A percentile compares a stretch with the other conserved stretches of the same genome.
phyloP scores from a whole-genome alignment of 2,329 filamentous ascomycete species.

The Cladosporium sp. region DNA sequence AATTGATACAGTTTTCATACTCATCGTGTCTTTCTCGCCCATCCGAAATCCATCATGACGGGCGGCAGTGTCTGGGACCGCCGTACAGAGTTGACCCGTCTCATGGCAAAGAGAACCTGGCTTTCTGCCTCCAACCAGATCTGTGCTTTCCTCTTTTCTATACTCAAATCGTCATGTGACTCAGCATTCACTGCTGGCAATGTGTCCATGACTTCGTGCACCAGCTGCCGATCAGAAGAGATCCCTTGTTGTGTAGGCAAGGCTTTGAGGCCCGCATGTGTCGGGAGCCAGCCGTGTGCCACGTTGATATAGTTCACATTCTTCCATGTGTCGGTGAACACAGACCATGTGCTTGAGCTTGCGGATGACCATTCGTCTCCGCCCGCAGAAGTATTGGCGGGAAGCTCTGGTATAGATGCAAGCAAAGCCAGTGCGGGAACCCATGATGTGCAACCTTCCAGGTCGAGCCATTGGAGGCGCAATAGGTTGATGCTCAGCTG shows the following conservation, averaged over 20 bases:
- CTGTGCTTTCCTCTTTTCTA: conserved; percentile 27
- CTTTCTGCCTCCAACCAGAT: conserved; percentile 39
- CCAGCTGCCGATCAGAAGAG: conserved; percentile 26
- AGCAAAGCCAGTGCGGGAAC: conserved; percentile 41
- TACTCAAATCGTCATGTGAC: conserved; percentile 11
- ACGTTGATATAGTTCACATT: conserved; percentile 40
- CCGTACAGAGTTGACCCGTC: conserved; percentile 28
- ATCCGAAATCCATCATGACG: conserved; percentile 28
- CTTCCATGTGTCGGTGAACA: conserved; percentile 41
- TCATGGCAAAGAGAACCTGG: conserved; percentile 28
- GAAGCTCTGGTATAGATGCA: conserved; percentile 2
- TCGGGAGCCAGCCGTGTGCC: conserved; percentile 43
- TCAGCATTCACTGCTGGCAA: conserved; percentile 15
- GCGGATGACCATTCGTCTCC: conserved; percentile 14
- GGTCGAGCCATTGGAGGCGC: conserved; percentile 58
- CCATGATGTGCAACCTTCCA: conserved; percentile 58
- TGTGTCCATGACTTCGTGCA: conserved; percentile 33
- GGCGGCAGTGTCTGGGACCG: conserved; percentile 15
- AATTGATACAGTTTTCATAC: not conserved
- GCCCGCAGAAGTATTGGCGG: not conserved
- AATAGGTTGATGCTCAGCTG: conserved; percentile 53
- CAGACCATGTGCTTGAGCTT: conserved; percentile 26
- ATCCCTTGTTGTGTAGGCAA: conserved; percentile 28
- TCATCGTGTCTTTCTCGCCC: conserved; percentile 13
- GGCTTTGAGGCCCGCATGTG: conserved; percentile 23